These are phyloP conservation scores for Boletellus dicymbophilus DNA, from an alignment of 1,284 basidiomycete species.

Conservation along the genomic window DNA sequence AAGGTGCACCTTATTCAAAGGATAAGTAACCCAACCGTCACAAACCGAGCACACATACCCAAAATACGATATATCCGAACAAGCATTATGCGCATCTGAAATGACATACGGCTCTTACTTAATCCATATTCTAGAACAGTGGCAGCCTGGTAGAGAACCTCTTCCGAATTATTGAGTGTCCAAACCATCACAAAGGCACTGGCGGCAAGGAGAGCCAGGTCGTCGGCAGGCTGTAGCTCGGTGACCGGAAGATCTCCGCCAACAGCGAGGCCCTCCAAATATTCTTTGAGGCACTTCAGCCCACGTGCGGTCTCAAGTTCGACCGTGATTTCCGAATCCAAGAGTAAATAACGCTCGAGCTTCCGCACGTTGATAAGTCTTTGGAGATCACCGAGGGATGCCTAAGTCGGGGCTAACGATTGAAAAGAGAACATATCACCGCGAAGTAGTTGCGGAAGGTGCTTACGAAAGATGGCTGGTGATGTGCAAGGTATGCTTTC, in stretches of 20 bases:
- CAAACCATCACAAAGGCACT: conserved; percentile 70
- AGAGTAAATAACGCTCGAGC: conserved; percentile 61
- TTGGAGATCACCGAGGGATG: conserved; percentile 49
- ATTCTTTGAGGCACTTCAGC: conserved; percentile 55
- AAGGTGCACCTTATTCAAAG: conserved; percentile 56
- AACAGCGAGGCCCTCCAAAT: conserved; percentile 64
- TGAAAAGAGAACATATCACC: conserved; percentile 15
- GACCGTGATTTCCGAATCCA: conserved; percentile 46
- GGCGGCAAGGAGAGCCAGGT: conserved; percentile 74
- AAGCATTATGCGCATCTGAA: conserved; percentile 72
- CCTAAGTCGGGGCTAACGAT: conserved; percentile 35
- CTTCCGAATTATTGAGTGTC: conserved; percentile 52
- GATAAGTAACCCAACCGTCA: conserved; percentile 2
- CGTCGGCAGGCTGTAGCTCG: conserved; percentile 88
- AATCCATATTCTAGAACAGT: conserved; percentile 72
- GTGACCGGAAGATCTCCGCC: conserved; percentile 69
- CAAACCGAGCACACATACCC: conserved; percentile 42
- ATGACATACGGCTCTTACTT: conserved; percentile 75
- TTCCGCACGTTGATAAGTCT: conserved; percentile 74
- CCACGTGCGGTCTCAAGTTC: conserved; percentile 58
- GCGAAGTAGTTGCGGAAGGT: conserved; percentile 7
- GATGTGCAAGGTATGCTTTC: conserved; percentile 54
- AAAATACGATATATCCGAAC: conserved; percentile 79
- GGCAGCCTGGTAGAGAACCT: conserved; percentile 63
- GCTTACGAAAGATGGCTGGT: conserved; percentile 53